A percentile compares a stretch with the other conserved stretches of the same genome.
Conservation (phyloP, 1,139 yeast species). For the Hanseniaspora sp. region DNA sequence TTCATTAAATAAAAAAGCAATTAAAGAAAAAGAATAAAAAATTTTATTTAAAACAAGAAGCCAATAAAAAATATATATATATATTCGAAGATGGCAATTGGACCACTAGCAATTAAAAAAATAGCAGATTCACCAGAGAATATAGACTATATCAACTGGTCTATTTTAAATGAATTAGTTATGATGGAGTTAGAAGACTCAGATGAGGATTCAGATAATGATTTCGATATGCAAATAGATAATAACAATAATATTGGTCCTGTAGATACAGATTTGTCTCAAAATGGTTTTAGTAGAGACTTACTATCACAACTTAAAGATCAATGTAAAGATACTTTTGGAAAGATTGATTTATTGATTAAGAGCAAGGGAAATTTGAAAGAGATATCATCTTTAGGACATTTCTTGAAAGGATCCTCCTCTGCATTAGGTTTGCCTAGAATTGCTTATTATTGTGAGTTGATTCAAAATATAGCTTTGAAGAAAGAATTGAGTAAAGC, state of each 20-base stretch:
- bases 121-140: slow-evolving; percentile 19
- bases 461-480: slow-evolving; percentile 79
- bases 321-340: slow-evolving; percentile 75
- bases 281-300: slow-evolving; percentile 50
- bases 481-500: slow-evolving; percentile 30
- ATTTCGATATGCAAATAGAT: not conserved
- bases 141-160: slow-evolving; percentile 75
- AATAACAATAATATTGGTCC: not conserved
- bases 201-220: slow-evolving; percentile 25
- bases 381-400: slow-evolving; percentile 68
- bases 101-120: slow-evolving; percentile 19
- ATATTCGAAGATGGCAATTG: slow-evolving; percentile 25
- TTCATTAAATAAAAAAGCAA: no score
- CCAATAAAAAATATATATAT: no score
- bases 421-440: slow-evolving; percentile 81
- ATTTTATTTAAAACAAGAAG: no score
- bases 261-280: slow-evolving; percentile 8
- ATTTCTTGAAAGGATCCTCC: slow-evolving; percentile 88
- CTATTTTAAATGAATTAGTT: slow-evolving; percentile 73
- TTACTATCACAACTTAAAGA: slow-evolving; percentile 75
- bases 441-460: slow-evolving; percentile 78
- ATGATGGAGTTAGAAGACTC: slow-evolving; percentile 88
- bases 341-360: slow-evolving; percentile 54
- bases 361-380: slow-evolving; percentile 30
- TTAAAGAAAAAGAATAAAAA: not conserved